These are phyloP conservation scores for Tulasnella sp. DNA, from an alignment of 768 basidiomycete genomes.

Conservation along the genomic window DNA sequence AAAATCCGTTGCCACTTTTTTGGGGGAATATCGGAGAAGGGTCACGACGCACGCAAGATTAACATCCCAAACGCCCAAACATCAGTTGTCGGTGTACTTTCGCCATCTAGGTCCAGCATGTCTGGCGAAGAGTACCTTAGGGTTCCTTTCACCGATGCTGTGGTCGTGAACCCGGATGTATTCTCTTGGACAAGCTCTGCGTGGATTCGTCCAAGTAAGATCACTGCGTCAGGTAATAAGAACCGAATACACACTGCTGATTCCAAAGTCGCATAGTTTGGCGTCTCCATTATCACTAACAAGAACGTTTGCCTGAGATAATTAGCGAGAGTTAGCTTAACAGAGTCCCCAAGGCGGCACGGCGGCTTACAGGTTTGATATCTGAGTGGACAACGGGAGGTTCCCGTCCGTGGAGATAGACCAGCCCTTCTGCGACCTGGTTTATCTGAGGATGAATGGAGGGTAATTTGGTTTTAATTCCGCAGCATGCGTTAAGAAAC, in stretches of 20 bases:
- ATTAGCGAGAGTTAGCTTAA: neutral
- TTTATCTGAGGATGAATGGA: neutral
- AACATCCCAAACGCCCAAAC: slow-evolving; percentile 16
- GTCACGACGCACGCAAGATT: neutral
- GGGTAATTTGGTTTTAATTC: too few species aligned
- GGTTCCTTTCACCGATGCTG: neutral
- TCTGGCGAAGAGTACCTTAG: neutral
- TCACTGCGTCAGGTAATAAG: too few species aligned
- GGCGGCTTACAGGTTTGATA: slow-evolving; percentile 27
- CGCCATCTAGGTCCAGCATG: neutral
- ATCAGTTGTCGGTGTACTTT: neutral
- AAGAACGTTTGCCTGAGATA: slow-evolving; percentile 8
- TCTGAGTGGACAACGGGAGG: slow-evolving; percentile 29
- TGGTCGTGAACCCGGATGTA: neutral
- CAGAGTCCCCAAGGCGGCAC: too few species aligned
- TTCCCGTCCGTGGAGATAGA: slow-evolving; percentile 26
- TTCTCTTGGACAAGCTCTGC: neutral
- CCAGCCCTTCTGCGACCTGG: slow-evolving; percentile 26
- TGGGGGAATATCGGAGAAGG: too few species aligned
- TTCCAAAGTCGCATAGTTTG: slow-evolving; percentile 20
- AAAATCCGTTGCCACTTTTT: too few species aligned
- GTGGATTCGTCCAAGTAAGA: neutral
- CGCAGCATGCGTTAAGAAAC: neutral
- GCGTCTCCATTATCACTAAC: slow-evolving; percentile 12
- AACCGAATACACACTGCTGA: neutral